Evolutionary conservation across 2,329 filamentous ascomycete genomes (phyloP), one percentile per base, ranked within the genome.

Genomic region (Diaporthe ilicicola): DNA sequence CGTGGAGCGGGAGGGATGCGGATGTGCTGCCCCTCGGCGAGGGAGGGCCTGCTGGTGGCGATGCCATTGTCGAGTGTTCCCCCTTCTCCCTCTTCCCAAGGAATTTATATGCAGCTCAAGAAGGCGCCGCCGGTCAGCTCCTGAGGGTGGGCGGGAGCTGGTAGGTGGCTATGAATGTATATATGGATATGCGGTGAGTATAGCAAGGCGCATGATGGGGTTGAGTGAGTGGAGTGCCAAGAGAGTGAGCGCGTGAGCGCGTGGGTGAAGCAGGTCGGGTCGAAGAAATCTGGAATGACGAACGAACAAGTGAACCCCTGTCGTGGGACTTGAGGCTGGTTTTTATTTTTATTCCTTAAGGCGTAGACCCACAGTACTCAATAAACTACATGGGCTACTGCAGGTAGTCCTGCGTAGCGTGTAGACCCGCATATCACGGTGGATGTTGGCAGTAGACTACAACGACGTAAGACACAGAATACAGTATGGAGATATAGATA

Each of bases 1-100:
- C 70, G 44, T 73, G 39, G 44, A 71, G 71, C 44, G 55, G 37
- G 10, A 44, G 13, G 6, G 50, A 39, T 17, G 27, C 12, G n/a
- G 29, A 13, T 12, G 59, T 37, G 59, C 29, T 50, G 44, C 19
- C 12, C 19, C 12, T 42, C 1, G 27, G n/a, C 42, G 59, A 17
- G 42, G 59, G 22, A 32, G 42, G n/a, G 29, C 2, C 59, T 34
- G 42, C 1, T 22, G 42, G 42, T 34, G 42, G 12, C 27, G 42
- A 34, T 10, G 27, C 42, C 59, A 62, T 62, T 19, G 10, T 59
- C n/a, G 9, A 10, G 17, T n/a, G 10, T 12, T 59, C 13, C n/a
- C 24, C 8, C 37, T 13, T 12, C 22, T 6, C 32, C 32, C 32
- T 4, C 32, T 34, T 34, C 32, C 9, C 32, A 34, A 34, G 9